Evolutionary conservation across 2,329 filamentous ascomycete species (phyloP).

Genomic region (Ambrosiella beaveri): DNA sequence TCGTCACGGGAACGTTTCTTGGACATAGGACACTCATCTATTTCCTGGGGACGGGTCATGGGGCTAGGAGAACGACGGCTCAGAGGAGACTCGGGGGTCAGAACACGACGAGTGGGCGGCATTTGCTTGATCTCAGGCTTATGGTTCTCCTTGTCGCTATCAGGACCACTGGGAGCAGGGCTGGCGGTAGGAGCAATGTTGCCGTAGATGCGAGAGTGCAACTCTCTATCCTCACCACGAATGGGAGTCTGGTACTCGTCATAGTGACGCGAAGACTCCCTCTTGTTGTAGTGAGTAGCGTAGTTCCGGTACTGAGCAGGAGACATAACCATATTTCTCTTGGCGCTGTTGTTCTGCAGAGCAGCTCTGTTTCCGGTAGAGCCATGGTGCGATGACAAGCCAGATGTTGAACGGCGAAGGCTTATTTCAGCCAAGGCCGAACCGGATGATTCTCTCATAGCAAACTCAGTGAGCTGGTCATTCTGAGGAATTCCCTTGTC

Average conservation of each 20-base stretch:
- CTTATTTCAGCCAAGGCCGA: slow-evolving; percentile 70
- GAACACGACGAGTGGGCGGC: slow-evolving; percentile 16
- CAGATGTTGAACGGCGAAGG: slow-evolving; percentile 51
- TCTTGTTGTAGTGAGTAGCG: not conserved
- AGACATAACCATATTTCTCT: slow-evolving; percentile 8
- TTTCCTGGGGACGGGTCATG: slow-evolving; percentile 12
- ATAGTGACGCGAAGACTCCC: slow-evolving; percentile 17
- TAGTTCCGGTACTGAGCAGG: slow-evolving; percentile 20
- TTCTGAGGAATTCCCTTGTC: slow-evolving; percentile 65
- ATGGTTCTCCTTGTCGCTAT: slow-evolving; percentile 83
- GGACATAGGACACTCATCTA: slow-evolving; percentile 17
- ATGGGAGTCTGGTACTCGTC: slow-evolving; percentile 25
- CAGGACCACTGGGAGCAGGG: slow-evolving; percentile 8
- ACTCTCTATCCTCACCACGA: slow-evolving; percentile 33
- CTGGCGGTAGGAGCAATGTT: slow-evolving; percentile 3
- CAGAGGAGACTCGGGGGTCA: slow-evolving; percentile 23
- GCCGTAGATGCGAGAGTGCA: not conserved
- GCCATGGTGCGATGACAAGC: slow-evolving; percentile 17
- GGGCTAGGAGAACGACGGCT: slow-evolving; percentile 16
- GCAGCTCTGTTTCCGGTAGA: not conserved
- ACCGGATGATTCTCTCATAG: slow-evolving; percentile 62
- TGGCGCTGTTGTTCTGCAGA: slow-evolving; percentile 6
- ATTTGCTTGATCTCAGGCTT: slow-evolving; percentile 34
- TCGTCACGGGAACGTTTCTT: slow-evolving; percentile 10
- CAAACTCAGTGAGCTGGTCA: slow-evolving; percentile 47